phyloP scores from a whole-genome alignment of 2,329 filamentous ascomycete genomes.

The Colletotrichum truncatum region DNA sequence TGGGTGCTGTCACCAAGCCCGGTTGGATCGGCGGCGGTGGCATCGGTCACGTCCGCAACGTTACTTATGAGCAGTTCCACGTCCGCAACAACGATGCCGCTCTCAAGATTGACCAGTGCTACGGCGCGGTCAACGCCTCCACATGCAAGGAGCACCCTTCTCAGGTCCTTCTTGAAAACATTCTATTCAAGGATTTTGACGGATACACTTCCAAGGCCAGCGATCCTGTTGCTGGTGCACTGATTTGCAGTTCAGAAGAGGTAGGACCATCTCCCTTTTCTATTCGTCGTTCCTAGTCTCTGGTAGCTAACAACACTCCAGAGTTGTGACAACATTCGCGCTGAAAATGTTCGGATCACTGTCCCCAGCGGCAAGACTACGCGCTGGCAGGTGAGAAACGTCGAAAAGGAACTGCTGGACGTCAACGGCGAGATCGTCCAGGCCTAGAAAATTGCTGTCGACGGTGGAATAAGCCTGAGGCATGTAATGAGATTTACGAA shows the following conservation, averaged over 20 bases:
- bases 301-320: not conserved
- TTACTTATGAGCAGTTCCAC: constrained; percentile 71
- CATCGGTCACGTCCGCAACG: constrained; percentile 70
- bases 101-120: not conserved
- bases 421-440: no score
- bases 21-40: constrained; percentile 47
- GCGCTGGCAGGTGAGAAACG: no score
- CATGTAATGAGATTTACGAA: no score
- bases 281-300: not conserved
- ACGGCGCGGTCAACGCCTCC: not conserved
- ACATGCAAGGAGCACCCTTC: not conserved
- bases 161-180: not conserved
- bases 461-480: no score
- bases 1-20: constrained; percentile 38
- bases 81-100: constrained; percentile 65
- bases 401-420: no score
- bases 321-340: constrained; percentile 15
- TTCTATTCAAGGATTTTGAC: constrained; percentile 15
- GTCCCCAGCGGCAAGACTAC: no score
- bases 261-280: not conserved
- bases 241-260: constrained; percentile 10
- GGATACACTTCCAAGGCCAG: constrained; percentile 14
- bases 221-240: constrained; percentile 9
- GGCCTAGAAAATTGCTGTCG: no score
- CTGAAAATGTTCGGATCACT: no score